Evolutionary conservation across 495 filamentous ascomycete genomes (phyloP).

Genomic region (Apodospora peruviana): DNA sequence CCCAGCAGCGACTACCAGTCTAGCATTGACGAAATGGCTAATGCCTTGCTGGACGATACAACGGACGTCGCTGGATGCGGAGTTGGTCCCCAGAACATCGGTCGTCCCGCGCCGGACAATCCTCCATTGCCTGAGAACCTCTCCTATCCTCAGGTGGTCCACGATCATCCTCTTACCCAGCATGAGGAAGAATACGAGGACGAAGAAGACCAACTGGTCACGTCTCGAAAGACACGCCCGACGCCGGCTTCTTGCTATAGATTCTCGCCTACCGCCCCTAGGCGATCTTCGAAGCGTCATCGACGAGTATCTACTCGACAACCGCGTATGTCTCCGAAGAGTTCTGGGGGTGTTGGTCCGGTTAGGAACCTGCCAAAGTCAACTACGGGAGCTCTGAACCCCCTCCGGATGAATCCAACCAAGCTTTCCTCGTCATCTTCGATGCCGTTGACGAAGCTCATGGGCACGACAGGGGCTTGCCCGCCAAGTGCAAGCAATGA

Average conservation of each 20-base stretch:
- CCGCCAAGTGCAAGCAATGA: background rate
- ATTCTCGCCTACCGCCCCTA: constrained; percentile 1
- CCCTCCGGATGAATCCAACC: constrained; percentile 11
- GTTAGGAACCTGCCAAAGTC: constrained; percentile 1
- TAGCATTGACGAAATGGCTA: constrained; percentile 29
- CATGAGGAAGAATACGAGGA: background rate
- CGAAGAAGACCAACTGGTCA: background rate
- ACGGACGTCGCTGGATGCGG: background rate
- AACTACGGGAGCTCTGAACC: constrained; percentile 8
- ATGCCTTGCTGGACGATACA: constrained; percentile 24
- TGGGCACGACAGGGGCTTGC: background rate
- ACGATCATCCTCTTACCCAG: background rate
- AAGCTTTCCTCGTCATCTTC: constrained; percentile 7
- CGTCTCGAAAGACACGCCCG: background rate
- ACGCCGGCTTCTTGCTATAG: background rate
- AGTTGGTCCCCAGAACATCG: background rate
- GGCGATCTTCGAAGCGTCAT: background rate
- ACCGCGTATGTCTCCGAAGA: background rate
- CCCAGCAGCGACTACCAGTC: constrained; percentile 11
- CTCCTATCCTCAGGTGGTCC: background rate
- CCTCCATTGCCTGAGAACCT: background rate
- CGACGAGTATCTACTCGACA: background rate
- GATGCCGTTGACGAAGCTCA: constrained; percentile 6
- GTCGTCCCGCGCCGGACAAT: background rate
- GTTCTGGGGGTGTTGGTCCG: background rate